A percentile compares a stretch with the other conserved stretches of the same genome.
These are phyloP conservation scores for Salvia rosmarinus DNA, from an alignment of 257 asterid genomes.

Conservation along the genomic window DNA sequence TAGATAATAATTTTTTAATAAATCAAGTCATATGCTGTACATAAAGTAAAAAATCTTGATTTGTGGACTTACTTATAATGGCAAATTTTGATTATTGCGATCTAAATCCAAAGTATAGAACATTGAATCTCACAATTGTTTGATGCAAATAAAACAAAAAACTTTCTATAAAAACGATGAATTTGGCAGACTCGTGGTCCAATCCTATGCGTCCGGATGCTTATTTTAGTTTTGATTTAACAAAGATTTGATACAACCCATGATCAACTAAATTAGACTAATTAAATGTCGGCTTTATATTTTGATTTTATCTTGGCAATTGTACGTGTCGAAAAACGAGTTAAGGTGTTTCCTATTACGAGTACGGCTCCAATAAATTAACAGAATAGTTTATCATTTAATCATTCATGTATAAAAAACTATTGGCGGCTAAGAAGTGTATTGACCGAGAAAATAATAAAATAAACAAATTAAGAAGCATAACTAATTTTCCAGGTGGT, in stretches of 20 bases:
- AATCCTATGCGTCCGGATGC: slow-evolving; percentile 1
- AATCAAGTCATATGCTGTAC: not conserved
- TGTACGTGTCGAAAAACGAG: slow-evolving; percentile 26
- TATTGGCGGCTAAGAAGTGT: not conserved
- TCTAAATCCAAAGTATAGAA: not conserved
- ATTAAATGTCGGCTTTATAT: slow-evolving; percentile 30
- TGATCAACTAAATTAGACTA: slow-evolving; percentile 23
- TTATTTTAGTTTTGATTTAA: not conserved
- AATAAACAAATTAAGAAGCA: not conserved
- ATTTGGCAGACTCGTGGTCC: slow-evolving; percentile 28
- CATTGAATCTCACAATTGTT: slow-evolving; percentile 5
- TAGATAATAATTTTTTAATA: not conserved
- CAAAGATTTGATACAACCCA: not conserved
- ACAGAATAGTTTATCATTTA: not conserved
- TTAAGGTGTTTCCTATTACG: too few relatives aligned
- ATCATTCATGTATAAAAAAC: not conserved
- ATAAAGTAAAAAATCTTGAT: not conserved
- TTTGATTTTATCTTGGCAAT: not conserved
- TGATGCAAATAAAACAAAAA: slow-evolving; percentile 1
- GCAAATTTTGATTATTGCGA: slow-evolving; percentile 6
- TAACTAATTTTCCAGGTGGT: not conserved
- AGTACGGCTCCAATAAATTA: not conserved
- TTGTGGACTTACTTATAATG: slow-evolving; percentile 23
- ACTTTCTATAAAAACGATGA: not conserved
- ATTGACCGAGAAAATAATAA: not conserved